Base-by-base conservation (phyloP, 169 alveolate species). In the Cryptosporidium baileyi region DNA sequence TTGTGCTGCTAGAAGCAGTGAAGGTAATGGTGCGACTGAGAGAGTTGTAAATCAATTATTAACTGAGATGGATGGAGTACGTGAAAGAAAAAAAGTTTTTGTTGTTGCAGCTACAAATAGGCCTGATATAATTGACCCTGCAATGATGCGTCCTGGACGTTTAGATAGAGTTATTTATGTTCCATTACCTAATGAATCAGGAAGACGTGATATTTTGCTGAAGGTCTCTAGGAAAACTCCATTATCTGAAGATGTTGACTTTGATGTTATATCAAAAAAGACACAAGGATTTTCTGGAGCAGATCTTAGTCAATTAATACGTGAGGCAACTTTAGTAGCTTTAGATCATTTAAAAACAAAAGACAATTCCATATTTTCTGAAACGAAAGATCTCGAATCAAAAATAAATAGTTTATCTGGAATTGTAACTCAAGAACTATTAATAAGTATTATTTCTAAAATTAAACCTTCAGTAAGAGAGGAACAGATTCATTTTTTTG, bases 41-140 rank as follows among this genome's bases (percentile, higher is more conserved):
- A 93, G 99, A 80, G 99, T 98, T 28, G 99, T 98, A 22, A 97
- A 97, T 82, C 98, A 97, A 89, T 91, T 98, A 81, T 92, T 98
- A 43, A 97, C 99, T 19, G 99, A 97, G 90, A 94, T 98, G 97
- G 99, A 98, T 90, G 99, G 99, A 6, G 93, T 97, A 59, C 97
- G 95, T 81, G 97, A 90, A 63, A 82, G 97, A 26, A 89, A 85
- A 40, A 82, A 97, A 80, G 99, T 98, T 15, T 98, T 93, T 82
- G 97, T 98, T 38, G 94, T 98, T 41, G 99, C 99, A 11, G 99
- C 99, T 1, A 97, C 99, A 0, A 98, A 98, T 85, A 91, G 99
- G 60, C 99, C 99, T 3, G 99, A 98, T 88, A 96, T 97, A 26
- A 96, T 98, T 52, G 99, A 98, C 89, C 97, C 99, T 0, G 99